Percentiles rank a stretch among this genome's conserved stretches.
Evolutionary conservation across 2,329 filamentous ascomycete genomes (phyloP).

Genomic region (Mycocentrospora acerina): DNA sequence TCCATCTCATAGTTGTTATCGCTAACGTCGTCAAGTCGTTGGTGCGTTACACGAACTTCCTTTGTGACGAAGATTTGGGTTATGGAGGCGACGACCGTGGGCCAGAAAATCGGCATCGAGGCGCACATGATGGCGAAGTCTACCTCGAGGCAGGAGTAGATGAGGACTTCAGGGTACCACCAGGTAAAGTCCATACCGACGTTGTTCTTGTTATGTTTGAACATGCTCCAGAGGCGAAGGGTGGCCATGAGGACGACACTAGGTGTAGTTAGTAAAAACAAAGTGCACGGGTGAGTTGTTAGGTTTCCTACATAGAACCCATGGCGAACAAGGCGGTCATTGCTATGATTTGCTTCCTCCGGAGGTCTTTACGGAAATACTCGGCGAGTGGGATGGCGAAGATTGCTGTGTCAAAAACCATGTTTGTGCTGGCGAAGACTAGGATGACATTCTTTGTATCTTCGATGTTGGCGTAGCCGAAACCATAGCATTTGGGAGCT

Average conservation of each 20-base stretch:
- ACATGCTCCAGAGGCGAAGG: conserved; percentile 30
- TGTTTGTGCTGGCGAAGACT: conserved; percentile 24
- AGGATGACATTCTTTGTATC: conserved; percentile 12
- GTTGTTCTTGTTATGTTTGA: conserved; percentile 16
- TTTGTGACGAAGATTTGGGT: conserved; percentile 37
- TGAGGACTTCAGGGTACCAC: conserved; percentile 31
- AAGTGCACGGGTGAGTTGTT: too few relatives aligned
- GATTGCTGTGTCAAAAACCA: conserved; percentile 28
- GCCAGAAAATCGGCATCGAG: conserved; percentile 43
- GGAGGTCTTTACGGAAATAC: conserved; percentile 18
- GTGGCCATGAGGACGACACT: conserved; percentile 33
- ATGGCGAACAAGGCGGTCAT: conserved; percentile 25
- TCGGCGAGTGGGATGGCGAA: conserved; percentile 23
- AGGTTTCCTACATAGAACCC: conserved; percentile 29
- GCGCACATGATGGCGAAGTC: conserved; percentile 41
- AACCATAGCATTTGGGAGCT: conserved; percentile 19
- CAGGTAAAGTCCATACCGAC: conserved; percentile 33
- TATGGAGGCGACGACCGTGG: conserved; percentile 27
- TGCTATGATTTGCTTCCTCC: conserved; percentile 20
- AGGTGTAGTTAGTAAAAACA: conserved; percentile 6
- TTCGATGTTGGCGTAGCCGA: conserved; percentile 9
- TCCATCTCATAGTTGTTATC: conserved; percentile 21
- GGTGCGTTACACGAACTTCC: conserved; percentile 34
- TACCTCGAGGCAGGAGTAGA: conserved; percentile 36
- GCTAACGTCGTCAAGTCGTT: conserved; percentile 15